Evolutionary conservation across 495 filamentous ascomycete species (phyloP), one percentile per base, ranked within the genome.

Genomic region (Xylaria longipes): DNA sequence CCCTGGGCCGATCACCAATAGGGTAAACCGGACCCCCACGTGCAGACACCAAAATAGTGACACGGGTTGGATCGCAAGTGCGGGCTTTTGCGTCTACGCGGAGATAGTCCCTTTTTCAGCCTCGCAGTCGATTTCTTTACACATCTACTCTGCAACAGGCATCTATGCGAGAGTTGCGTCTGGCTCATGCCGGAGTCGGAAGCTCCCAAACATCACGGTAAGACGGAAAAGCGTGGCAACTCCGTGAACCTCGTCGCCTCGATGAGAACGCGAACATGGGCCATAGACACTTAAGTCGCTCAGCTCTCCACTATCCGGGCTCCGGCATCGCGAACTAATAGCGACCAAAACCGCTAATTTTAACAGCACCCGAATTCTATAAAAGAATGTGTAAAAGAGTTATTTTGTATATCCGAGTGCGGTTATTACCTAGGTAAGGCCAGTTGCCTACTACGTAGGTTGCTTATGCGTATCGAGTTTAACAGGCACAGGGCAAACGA

Each of bases 121-220:
- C 66, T 69, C 14, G 27, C 37, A 57, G 48, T 20, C 20, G 48
- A 35, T 33, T 35, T 17, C 25, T 45, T 33, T 35, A 20, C 17
- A 41, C 15, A 9, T 35, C 3, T 66, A 39, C 29, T 35, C 39
- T 25, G 17, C 31, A 14, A 52, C 35, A 35, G 14, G 37, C 11
- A 56, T 29, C 57, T 52, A 62, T 50, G 68, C 68, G 57, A 70
- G 68, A 70, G 56, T 20, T 70, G 68, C 68, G 54, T 70, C 43
- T 27, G 12, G n/a, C 14, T 27, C 43, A 61, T 52, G 57, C 68
- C 41, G 68, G 43, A 63, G 43, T 52, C 68, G 43, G 68, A 61
- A 70, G 43, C 57, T 61, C 46, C 57, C 29, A 61, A 63, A 48
- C n/a, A 37, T 50, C 17, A 52, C 17, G 35, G 56, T 70, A 62